These are phyloP conservation scores for Venturia aucupariae DNA, from an alignment of 2,329 filamentous ascomycete species.

Conservation along the genomic window DNA sequence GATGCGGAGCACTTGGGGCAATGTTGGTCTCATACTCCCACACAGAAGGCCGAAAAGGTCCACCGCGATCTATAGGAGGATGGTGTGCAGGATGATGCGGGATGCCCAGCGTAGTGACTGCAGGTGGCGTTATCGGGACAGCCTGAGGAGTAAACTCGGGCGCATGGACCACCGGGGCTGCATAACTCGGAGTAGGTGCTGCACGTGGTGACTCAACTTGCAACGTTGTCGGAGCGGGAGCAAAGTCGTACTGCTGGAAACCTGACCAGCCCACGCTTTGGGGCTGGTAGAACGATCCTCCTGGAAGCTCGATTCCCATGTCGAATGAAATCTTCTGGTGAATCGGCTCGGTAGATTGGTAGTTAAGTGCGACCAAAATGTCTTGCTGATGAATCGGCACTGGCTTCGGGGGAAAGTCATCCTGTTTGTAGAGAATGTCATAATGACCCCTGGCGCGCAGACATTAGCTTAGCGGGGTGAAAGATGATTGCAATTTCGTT, in stretches of 20 bases:
- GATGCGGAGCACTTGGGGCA: conserved; percentile 28
- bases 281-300: conserved; percentile 12
- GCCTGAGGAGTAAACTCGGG: conserved; percentile 22
- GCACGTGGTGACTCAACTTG: conserved; percentile 5
- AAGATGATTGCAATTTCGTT: conserved; percentile 12
- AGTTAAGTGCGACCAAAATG: conserved; percentile 20
- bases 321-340: conserved; percentile 21
- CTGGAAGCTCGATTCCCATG: conserved; percentile 13
- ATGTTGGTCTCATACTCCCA: conserved; percentile 36
- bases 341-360: conserved; percentile 10
- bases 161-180: conserved; percentile 23
- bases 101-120: conserved; percentile 13
- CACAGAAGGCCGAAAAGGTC: conserved; percentile 37
- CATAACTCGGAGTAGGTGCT: conserved; percentile 13
- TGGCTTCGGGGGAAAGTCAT: conserved; percentile 33
- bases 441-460: conserved; percentile 63
- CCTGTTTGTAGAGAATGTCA: conserved; percentile 76
- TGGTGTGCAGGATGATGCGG: conserved; percentile 16
- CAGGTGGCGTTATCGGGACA: conserved; percentile 1
- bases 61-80: conserved; percentile 25
- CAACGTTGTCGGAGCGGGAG: conserved; percentile 21
- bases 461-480: background rate
- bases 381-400: conserved; percentile 10
- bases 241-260: conserved; percentile 28
- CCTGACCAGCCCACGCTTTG: conserved; percentile 16